Evolutionary conservation across 106 monocot genomes (phyloP), one percentile per base, ranked within the genome.

Genomic region (Acanthochlamys bracteata): DNA sequence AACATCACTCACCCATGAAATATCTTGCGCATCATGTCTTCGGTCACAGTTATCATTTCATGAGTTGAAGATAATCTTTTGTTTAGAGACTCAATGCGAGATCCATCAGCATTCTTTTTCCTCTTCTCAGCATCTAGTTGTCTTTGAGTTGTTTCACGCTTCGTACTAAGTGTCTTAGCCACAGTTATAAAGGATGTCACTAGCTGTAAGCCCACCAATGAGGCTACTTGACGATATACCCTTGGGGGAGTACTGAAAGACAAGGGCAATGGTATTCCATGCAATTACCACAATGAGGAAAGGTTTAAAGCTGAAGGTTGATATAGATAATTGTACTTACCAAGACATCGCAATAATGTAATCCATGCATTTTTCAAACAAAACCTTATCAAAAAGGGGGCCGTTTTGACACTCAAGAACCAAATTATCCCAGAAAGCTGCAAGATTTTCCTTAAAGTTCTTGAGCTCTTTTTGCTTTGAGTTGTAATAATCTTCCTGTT

Each of bases 101-200:
- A 79, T 39, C 88, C 89, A 59, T 98, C n/a, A n/a, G n/a, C 92
- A 73, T 55, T 81, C 40, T 63, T 69, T 63, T 98, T 98, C 73
- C 89, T 98, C 79, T 87, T 98, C 70, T 92, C 98, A 64, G 92
- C 88, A 83, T 88, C 89, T 64, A 98, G 73, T 63, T 98, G 98
- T 53, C 98, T 76, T 60, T 98, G 98, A 66, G 92, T 98, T 60
- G 98, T 98, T 73, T 98, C 98, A n/a, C 98, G 80, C 65, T 98
- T 92, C 41, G 74, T 71, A 53, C 78, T 73, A 27, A 98, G 82
- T 33, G 76, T 86, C 72, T 92, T 98, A 53, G 91, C 98, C 54
- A 88, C 83, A 64, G 83, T 69, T 70, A 98, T 89, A 52, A 79
- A 80, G 22, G 98, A 92, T 67, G 98, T 92, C 12, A 98, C 92